Percentiles rank a stretch among this genome's conserved stretches.
phyloP scores from a whole-genome alignment of 163 green algal genomes.

The Scenedesmus sp. region DNA sequence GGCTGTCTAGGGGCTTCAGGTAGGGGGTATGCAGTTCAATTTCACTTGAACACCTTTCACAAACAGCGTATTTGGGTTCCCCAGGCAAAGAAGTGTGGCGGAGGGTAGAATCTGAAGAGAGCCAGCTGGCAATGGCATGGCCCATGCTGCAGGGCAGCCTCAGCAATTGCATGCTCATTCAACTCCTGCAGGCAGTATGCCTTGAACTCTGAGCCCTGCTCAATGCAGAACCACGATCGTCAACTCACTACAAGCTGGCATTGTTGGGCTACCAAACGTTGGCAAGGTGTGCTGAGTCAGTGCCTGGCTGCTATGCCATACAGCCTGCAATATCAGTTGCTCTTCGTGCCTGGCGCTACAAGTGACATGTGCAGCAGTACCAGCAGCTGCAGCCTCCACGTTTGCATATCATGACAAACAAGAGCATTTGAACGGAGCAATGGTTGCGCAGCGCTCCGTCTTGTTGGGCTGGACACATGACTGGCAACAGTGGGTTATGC shows the following conservation, averaged over 20 bases:
- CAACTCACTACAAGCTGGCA: conserved; percentile 87
- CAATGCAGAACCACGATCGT: conserved; percentile 55
- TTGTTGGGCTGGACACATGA: not conserved
- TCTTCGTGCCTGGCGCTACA: not conserved
- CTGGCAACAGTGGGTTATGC: no score
- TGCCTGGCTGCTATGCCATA: not conserved
- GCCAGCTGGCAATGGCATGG: not conserved
- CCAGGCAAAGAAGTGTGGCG: not conserved
- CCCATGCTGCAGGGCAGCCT: not conserved
- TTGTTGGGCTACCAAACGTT: conserved; percentile 98
- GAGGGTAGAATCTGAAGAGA: not conserved
- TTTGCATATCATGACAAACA: not conserved
- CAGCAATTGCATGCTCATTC: not conserved
- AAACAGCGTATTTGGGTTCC: no score
- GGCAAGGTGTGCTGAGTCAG: conserved; percentile 85
- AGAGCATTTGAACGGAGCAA: not conserved
- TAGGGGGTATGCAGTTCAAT: not conserved
- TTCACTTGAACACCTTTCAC: not conserved
- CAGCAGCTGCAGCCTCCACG: not conserved
- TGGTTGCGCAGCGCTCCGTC: not conserved
- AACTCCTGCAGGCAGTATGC: not conserved
- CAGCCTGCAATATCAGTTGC: not conserved
- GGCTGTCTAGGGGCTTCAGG: conserved; percentile 28
- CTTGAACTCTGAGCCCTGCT: not conserved
- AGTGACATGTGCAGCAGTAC: not conserved